Base-by-base conservation (phyloP, 2,329 filamentous ascomycete species). In the Periconia digitata region DNA sequence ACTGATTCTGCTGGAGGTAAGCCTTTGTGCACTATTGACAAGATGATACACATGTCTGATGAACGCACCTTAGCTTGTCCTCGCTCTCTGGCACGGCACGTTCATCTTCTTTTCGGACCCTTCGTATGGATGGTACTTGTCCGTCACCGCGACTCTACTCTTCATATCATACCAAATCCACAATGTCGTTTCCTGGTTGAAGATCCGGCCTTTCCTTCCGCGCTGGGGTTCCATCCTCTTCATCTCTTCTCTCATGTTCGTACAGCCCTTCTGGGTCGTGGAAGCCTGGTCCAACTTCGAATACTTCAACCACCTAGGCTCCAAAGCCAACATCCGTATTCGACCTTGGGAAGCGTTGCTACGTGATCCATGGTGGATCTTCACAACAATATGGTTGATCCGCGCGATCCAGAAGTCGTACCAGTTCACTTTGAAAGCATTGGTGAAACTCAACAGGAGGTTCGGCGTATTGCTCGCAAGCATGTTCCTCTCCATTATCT, bases 351-450 rank as follows among this genome's bases (percentile, higher is more conserved):
- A 70, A 53, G 67, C 67, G 1, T 51, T 70, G 1, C 29, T 61
- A 6, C 60, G 66, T 6, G 66, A 69, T 21, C 66, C 66, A 0
- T 70, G 65, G 67, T 70, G 67, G 67, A 70, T 70, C 13, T 70
- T 68, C 34, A 70, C 66, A 0, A 69, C 67, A 0, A 69, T 61
- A 62, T 64, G 60, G 37, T 51, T 69, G 8, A 56, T 67, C 22
- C 47, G 58, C 24, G 53, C 62, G 6, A 69, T 70, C 43, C 66
- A 63, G 40, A 63, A 67, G 53, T 65, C 67, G 2, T 69, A 70
- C 32, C 53, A 56, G 1, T 66, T 65, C 50, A 67, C 51, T 24
- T 23, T 69, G 1, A 59, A 50, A 53, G 51, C 50, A 1, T 46
- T 70, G 3, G 37, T 67, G 17, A 49, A 50, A 8, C 66, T 68